Evolutionary conservation across 441 rosid genomes (phyloP).

Genomic region (Pelargonium cotyledonis): DNA sequence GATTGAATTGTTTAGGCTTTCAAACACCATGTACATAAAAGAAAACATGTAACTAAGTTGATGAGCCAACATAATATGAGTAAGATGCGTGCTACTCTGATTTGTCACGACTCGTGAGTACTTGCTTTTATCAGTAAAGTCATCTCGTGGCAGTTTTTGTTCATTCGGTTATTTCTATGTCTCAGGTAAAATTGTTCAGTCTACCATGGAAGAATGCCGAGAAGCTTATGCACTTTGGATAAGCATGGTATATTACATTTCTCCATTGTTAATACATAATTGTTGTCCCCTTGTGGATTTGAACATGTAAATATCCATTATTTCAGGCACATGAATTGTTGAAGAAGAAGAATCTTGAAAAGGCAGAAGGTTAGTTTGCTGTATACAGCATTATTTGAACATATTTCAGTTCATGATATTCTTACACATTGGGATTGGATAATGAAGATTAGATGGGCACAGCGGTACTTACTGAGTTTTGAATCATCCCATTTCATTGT

Average conservation of each 20-base stretch:
- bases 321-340: constrained; percentile 70
- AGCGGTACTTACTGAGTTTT: not conserved
- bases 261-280: not conserved
- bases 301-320: not conserved
- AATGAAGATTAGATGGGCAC: not conserved
- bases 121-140: not conserved
- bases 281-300: constrained; percentile 9
- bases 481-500: constrained; percentile 12
- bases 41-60: not conserved
- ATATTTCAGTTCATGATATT: constrained; percentile 2
- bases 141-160: not conserved
- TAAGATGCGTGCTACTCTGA: not conserved
- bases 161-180: not conserved
- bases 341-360: constrained; percentile 64
- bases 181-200: constrained; percentile 83
- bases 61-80: not conserved
- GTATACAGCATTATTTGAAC: not conserved
- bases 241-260: constrained; percentile 43
- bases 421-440: not conserved
- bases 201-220: constrained; percentile 80
- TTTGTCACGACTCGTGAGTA: not conserved
- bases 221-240: constrained; percentile 78
- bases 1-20: not conserved
- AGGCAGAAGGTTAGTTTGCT: constrained; percentile 40
- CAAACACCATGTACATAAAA: too few relatives aligned